A percentile compares a stretch with the other conserved stretches of the same genome.
phyloP scores from a whole-genome alignment of 768 basidiomycete species.

The Termitomyces sp. region DNA sequence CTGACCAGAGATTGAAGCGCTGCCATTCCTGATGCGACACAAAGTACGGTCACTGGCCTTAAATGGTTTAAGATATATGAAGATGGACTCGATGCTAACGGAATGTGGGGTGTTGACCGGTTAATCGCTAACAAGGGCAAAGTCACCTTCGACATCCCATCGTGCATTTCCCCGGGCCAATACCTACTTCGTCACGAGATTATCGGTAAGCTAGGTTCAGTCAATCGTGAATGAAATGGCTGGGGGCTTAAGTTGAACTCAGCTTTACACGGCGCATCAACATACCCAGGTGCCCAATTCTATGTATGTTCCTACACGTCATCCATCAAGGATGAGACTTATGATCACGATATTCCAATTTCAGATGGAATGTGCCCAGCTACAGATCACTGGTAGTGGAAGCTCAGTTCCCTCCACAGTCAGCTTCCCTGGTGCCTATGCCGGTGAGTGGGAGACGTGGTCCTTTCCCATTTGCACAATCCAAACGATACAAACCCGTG shows the following conservation, averaged over 20 bases:
- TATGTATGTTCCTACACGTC: constrained; percentile 30
- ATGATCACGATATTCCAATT: not conserved
- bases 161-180: constrained; percentile 40
- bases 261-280: constrained; percentile 40
- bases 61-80: constrained; percentile 54
- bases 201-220: constrained; percentile 32
- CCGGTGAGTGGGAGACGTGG: constrained; percentile 16
- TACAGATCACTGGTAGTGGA: constrained; percentile 41
- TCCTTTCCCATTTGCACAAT: not conserved
- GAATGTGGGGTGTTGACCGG: constrained; percentile 42
- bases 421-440: constrained; percentile 44
- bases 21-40: constrained; percentile 38
- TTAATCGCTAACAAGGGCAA: constrained; percentile 46
- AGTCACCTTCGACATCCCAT: constrained; percentile 40
- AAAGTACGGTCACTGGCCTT: constrained; percentile 40
- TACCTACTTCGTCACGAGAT: constrained; percentile 47
- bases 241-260: not conserved
- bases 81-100: constrained; percentile 30
- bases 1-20: constrained; percentile 28
- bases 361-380: constrained; percentile 45
- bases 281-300: constrained; percentile 53
- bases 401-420: constrained; percentile 37
- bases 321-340: not conserved
- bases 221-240: not conserved
- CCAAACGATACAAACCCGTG: not conserved